Evolutionary conservation across 1,284 basidiomycete species (phyloP).

Genomic region (Cryptococcus sp.): DNA sequence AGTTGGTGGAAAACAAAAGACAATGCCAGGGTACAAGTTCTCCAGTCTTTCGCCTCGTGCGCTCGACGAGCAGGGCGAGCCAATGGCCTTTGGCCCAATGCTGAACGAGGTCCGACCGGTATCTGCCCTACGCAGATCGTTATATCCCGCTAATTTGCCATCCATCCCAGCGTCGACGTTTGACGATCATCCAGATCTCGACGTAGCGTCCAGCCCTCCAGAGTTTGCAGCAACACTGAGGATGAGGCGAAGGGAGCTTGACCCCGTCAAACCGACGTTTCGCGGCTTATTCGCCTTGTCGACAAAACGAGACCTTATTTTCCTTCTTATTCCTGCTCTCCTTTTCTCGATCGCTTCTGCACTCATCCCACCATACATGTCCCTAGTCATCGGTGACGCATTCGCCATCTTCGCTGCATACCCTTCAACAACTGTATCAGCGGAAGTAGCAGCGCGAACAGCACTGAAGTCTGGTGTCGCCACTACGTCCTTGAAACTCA

Average conservation of each 20-base stretch:
- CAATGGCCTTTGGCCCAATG: slow-evolving; percentile 16
- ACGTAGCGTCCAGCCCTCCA: not conserved
- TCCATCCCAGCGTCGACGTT: slow-evolving; percentile 25
- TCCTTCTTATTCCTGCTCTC: slow-evolving; percentile 71
- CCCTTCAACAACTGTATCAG: slow-evolving; percentile 49
- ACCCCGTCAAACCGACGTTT: slow-evolving; percentile 57
- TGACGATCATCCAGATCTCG: slow-evolving; percentile 26
- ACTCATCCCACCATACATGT: slow-evolving; percentile 89
- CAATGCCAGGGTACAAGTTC: slow-evolving; percentile 33
- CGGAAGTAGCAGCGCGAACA: slow-evolving; percentile 56
- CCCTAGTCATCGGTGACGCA: slow-evolving; percentile 78
- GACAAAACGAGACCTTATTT: slow-evolving; percentile 58
- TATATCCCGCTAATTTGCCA: slow-evolving; percentile 22
- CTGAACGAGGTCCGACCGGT: slow-evolving; percentile 23
- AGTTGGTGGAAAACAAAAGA: slow-evolving; percentile 18
- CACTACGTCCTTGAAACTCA: slow-evolving; percentile 64
- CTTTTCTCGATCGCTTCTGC: slow-evolving; percentile 69
- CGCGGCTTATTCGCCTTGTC: slow-evolving; percentile 68
- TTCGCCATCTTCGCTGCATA: slow-evolving; percentile 74
- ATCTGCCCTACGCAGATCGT: slow-evolving; percentile 27
- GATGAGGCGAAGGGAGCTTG: not conserved
- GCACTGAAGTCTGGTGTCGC: slow-evolving; percentile 64
- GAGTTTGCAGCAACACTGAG: not conserved
- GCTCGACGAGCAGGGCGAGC: slow-evolving; percentile 17
- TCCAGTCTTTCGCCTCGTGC: slow-evolving; percentile 19